Evolutionary conservation across 768 basidiomycete species (phyloP).

Genomic region (Imleria badia): DNA sequence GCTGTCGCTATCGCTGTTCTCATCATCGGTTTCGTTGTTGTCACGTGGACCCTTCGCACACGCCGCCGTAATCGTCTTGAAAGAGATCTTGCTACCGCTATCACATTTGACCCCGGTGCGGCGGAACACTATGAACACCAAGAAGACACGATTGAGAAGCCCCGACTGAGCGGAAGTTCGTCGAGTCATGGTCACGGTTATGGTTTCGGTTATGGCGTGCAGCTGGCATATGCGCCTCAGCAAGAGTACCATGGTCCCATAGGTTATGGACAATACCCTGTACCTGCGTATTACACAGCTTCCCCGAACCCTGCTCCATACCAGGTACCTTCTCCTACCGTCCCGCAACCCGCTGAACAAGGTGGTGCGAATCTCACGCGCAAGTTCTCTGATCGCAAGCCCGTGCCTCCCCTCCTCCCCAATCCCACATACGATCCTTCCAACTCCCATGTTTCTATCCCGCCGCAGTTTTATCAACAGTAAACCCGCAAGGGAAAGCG

Average conservation of each 20-base stretch:
- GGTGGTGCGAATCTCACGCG: conserved; percentile 34
- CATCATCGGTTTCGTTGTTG: conserved; percentile 42
- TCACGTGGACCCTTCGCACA: conserved; percentile 51
- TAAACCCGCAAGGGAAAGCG: background rate
- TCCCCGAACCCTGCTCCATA: conserved; percentile 12
- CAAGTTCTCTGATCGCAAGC: conserved; percentile 36
- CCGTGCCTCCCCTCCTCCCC: conserved; percentile 30
- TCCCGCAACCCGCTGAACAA: conserved; percentile 13
- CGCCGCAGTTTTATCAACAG: conserved; percentile 19
- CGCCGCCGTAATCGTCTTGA: conserved; percentile 41
- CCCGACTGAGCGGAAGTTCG: conserved; percentile 23
- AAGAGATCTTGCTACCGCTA: conserved; percentile 40
- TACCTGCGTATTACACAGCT: conserved; percentile 1
- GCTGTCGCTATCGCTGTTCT: conserved; percentile 50
- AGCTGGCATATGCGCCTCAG: conserved; percentile 18
- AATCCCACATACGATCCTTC: conserved; percentile 23
- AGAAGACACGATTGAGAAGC: conserved; percentile 20
- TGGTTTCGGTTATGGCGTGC: conserved; percentile 18
- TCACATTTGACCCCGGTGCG: conserved; percentile 50
- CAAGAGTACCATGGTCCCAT: conserved; percentile 21
- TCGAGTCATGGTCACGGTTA: conserved; percentile 26
- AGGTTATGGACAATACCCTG: conserved; percentile 24
- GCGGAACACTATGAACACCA: conserved; percentile 28
- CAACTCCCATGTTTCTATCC: conserved; percentile 21
- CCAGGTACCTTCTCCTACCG: conserved; percentile 8